Base-by-base conservation (phyloP, 2,329 filamentous ascomycete genomes). In the Ophiostoma perfectum region DNA sequence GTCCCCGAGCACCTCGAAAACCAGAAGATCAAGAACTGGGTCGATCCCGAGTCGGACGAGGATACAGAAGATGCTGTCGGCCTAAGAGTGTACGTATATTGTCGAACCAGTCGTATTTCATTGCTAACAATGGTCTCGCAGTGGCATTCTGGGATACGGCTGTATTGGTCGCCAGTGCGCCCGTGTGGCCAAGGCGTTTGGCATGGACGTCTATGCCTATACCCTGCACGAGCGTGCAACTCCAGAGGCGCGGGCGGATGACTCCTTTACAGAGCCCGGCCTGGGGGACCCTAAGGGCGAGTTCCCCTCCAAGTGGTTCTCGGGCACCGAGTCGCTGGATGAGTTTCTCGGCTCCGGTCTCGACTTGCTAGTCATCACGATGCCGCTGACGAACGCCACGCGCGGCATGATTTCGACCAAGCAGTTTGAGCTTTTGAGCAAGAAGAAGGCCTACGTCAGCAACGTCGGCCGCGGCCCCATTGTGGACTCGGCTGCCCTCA, bases 191-290 rank as follows among this genome's bases (percentile, higher is more conserved):
- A 81, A 81, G n/a, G 84, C 86, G 5, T 76, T 89, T 74, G 89
- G 88, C 5, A 88, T 89, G 84, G 81, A 85, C 44, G 84, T 91
- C 1, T 80, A 89, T 71, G 89, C 88, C 1, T 90, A 88, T 78
- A 91, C 89, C 1, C 87, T 87, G 4, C 82, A 81, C 42, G 67
- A 65, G 64, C 65, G 66, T 3, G 18, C 67, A 7, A 90, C 88
- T 0, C 81, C 84, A 0, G 86, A 86, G 71, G 86, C 84, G 18
- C 83, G 82, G 64, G 79, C 77, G 60, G 88, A 91, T 75, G 74
- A 76, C 3, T 84, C 86, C 9, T 91, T 86, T 76, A 84, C 88
- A 68, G 83, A 90, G 0, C 88, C 88, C 0, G 84, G 86, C 2
- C 88, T 87, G 3, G 80, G 80, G 3, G 80, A 82, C 68, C 76